Base-by-base conservation (phyloP, 441 rosid species). In the Iberis amara region DNA sequence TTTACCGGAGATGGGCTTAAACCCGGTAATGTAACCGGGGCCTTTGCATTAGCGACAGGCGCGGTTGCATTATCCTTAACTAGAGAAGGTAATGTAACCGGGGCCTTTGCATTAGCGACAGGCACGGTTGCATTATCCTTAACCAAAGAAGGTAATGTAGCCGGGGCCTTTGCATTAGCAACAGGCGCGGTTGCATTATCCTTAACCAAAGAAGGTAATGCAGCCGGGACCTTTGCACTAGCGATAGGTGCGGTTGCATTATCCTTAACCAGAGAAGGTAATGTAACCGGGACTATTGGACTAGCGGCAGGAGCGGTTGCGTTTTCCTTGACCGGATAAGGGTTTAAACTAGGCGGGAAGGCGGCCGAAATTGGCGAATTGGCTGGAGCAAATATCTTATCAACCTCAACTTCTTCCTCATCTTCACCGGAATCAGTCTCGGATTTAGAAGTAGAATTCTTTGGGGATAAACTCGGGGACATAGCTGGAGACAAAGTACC, bases 401-500 rank as follows among this genome's bases (percentile, higher is more conserved):
- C 77, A 55, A 51, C 41, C 51, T 59, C 58, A 9, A 49, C 66
- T 69, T 72, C 75, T 15, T 21, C 68, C 0, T 40, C 73, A 40
- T 39, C 64, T 36, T 36, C 69, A 2, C 39, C 44, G 8, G 50
- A 47, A 39, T 48, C 52, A 40, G 31, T 57, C 11, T 30, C 8
- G 33, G 33, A 30, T 30, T 30, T 30, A 6, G 33, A 30, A 31
- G 66, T 24, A 39, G 55, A 59, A 56, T 33, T 68, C 12, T 18
- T 47, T 33, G 2, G 33, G 0, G 40, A 11, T 11, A 49, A 56
- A 57, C 59, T 57, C 2, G 51, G 55, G 1, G 61, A n/a, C 47
- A 32, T 49, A 39, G 59, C 59, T 5, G 27, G 68, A 52, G 42
- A 12, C 27, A 3, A 57, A 40, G 32, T 61, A 54, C 6, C 6